Evolutionary conservation across 371 early-diverging fungal genomes (phyloP), one percentile per base, ranked within the genome.

Genomic region (Thermomucor indicae-seudaticae): DNA sequence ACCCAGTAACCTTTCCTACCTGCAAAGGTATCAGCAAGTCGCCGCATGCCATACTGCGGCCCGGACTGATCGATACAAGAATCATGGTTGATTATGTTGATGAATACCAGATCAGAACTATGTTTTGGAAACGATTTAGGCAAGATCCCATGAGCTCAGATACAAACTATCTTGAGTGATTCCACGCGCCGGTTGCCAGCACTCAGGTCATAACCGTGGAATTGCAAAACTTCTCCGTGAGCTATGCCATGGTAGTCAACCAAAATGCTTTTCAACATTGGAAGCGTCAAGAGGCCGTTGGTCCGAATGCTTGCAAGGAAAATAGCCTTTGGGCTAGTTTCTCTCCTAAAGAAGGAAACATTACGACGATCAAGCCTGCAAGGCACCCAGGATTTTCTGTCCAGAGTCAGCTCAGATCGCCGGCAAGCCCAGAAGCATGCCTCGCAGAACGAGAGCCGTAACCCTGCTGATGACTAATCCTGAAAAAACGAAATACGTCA

Each of bases 41-140:
- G 19, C 96, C 96, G 53, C 89, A 92, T 10, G 99, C 99, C 6
- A 69, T 99, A 43, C 83, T 96, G 41, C 85, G 98, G 14, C 98
- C 98, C 4, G 99, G 99, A 1, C 85, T 98, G 17, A 88, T 98
- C 5, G 99, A 99, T 56, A 60, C 89, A 42, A 84, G 90, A 54
- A 75, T 86, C n/a, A 75, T 78, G 35, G 72, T 99, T 51, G 96
- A 86, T 38, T 80, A 88, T 42, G 89, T 87, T 0, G 82, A 84
- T 6, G 57, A 65, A 14, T 57, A 73, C 43, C 93, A 95, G 67
- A 81, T 86, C 24, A 57, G 73, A 43, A 59, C 67, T n/a, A 70
- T 75, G 67, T 79, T 77, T 62, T 59, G 64, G 55, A 45, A 39
- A 8, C 16, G 40, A 16, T 19, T 19, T 27, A 41, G 12, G 37